A percentile compares a stretch with the other conserved stretches of the same genome.
phyloP scores from a whole-genome alignment of 1,284 basidiomycete species.

The Papiliotrema flavescens region DNA sequence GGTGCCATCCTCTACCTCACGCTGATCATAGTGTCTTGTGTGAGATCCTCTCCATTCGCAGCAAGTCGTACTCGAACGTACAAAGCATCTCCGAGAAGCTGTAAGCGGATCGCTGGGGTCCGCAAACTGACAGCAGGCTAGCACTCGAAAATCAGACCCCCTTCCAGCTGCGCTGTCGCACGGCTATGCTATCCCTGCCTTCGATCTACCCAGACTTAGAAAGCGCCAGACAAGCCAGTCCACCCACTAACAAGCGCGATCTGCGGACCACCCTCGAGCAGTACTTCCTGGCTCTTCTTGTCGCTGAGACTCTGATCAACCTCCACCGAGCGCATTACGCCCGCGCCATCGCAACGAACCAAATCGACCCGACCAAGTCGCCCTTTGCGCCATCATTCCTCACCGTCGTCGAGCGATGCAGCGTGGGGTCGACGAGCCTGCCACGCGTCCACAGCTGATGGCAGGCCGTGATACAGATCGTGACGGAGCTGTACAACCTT shows the following conservation, averaged over 20 bases:
- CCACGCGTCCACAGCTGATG: not conserved
- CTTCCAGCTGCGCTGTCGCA: constrained; percentile 23
- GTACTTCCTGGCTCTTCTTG: constrained; percentile 26
- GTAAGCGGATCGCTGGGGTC: not conserved
- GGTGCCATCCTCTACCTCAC: not conserved
- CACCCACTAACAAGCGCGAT: constrained; percentile 13
- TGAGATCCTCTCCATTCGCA: not conserved
- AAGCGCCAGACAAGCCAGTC: constrained; percentile 16
- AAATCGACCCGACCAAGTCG: constrained; percentile 21
- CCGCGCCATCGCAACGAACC: constrained; percentile 25
- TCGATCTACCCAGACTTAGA: constrained; percentile 16
- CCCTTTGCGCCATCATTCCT: constrained; percentile 25
- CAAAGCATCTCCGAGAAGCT: not conserved
- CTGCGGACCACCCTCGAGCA: constrained; percentile 25
- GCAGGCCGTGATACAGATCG: constrained; percentile 29
- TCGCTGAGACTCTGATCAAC: constrained; percentile 26
- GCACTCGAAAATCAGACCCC: constrained; percentile 26
- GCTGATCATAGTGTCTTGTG: constrained; percentile 15
- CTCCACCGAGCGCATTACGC: constrained; percentile 33
- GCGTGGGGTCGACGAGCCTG: constrained; percentile 12
- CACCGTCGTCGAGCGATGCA: constrained; percentile 31
- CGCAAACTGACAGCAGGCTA: not conserved
- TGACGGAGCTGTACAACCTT: constrained; percentile 20
- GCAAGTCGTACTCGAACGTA: not conserved
- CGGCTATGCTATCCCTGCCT: constrained; percentile 19